Conservation (phyloP, 768 basidiomycete species). For the Mycena galericulata region DNA sequence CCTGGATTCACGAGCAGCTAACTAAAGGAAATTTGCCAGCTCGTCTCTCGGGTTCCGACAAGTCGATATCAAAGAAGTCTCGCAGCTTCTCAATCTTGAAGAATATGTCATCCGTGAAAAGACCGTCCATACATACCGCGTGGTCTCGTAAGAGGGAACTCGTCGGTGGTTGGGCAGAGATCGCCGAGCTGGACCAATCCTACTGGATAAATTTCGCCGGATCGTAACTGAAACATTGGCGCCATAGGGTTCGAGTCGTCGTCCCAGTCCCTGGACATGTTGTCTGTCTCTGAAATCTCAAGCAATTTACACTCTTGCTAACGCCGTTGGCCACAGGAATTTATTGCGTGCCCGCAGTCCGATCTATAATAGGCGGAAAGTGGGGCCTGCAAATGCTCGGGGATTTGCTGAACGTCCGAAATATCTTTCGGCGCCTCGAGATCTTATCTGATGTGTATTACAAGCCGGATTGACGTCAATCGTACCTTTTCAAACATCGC, state of each 20-base stretch:
- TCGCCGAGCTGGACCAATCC: background rate
- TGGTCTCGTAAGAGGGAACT: background rate
- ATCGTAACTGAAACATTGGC: background rate
- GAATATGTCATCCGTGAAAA: background rate
- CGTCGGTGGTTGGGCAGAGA: background rate
- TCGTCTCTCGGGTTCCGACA: too few species aligned
- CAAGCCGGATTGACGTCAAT: background rate
- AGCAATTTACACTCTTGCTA: too few species aligned
- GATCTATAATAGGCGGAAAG: background rate
- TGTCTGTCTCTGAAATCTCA: too few species aligned
- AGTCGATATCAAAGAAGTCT: too few species aligned
- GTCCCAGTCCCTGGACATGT: too few species aligned
- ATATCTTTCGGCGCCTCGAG: background rate
- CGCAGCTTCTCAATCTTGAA: background rate
- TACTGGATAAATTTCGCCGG: background rate
- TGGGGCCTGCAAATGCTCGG: background rate
- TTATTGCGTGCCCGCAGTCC: too few species aligned
- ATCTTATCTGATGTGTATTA: conserved; percentile 20
- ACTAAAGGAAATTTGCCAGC: too few species aligned
- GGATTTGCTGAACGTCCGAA: background rate
- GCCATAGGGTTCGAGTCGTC: background rate
- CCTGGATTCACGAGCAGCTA: too few species aligned
- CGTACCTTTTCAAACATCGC: conserved; percentile 23
- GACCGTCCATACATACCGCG: background rate
- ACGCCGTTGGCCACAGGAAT: too few species aligned